Conservation (phyloP, 1,284 basidiomycete genomes). For the Paramarasmius palmivorus region DNA sequence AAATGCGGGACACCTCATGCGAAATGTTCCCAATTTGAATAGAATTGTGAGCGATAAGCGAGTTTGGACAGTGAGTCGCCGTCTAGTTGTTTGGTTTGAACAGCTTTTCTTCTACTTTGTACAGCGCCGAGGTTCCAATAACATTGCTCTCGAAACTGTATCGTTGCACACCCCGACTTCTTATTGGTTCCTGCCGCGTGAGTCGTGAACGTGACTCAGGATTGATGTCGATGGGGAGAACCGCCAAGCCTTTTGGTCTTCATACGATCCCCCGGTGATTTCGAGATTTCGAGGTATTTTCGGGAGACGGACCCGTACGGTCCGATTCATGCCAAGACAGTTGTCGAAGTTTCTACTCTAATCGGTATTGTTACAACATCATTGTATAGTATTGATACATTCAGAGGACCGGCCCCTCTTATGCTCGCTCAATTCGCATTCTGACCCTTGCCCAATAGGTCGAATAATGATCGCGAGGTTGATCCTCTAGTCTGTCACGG, state of each 20-base stretch:
- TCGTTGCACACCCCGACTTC: slow-evolving; percentile 5
- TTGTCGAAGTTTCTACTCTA: too few relatives aligned
- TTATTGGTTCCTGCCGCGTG: slow-evolving; percentile 37
- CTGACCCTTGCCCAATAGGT: too few relatives aligned
- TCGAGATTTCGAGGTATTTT: not conserved
- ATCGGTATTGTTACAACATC: not conserved
- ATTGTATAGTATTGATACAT: too few relatives aligned
- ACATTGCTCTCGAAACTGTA: slow-evolving; percentile 14
- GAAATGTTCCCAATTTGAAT: slow-evolving; percentile 46
- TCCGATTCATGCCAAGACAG: too few relatives aligned
- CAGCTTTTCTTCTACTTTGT: not conserved
- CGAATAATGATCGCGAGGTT: too few relatives aligned
- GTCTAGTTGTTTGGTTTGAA: not conserved
- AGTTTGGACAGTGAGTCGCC: slow-evolving; percentile 56
- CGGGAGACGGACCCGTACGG: not conserved
- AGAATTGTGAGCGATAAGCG: slow-evolving; percentile 52
- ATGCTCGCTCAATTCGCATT: too few relatives aligned
- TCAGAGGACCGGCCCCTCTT: too few relatives aligned
- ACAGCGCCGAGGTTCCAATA: slow-evolving; percentile 3
- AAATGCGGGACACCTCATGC: slow-evolving; percentile 27
- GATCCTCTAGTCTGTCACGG: too few relatives aligned
- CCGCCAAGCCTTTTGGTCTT: not conserved
- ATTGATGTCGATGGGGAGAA: not conserved
- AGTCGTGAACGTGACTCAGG: slow-evolving; percentile 19
- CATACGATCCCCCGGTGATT: not conserved